phyloP scores from a whole-genome alignment of 805 yeast species.

The Saccharomycopsis oosterbeekiorum region DNA sequence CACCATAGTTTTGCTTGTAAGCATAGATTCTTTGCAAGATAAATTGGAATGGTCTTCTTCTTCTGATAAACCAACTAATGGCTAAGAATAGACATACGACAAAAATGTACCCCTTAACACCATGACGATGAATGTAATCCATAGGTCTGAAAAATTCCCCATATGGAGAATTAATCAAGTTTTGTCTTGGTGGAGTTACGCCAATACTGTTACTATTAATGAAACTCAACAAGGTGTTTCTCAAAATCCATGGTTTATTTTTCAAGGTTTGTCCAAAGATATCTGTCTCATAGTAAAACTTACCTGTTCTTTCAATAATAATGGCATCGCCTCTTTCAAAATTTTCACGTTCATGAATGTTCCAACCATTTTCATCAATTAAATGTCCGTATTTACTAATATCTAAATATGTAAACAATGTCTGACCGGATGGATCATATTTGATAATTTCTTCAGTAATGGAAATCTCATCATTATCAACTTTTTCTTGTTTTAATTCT shows the following conservation, averaged over 20 bases:
- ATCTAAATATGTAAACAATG: constrained; percentile 43
- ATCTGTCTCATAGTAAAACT: constrained; percentile 27
- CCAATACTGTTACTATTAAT: constrained; percentile 20
- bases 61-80: constrained; percentile 2
- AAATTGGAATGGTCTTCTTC: constrained; percentile 1
- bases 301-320: constrained; percentile 35
- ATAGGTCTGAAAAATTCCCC: constrained; percentile 29
- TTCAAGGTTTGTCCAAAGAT: constrained; percentile 30
- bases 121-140: constrained; percentile 36
- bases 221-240: constrained; percentile 32
- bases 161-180: constrained; percentile 37
- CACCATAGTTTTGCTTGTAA: neutral
- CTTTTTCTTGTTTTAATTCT: constrained; percentile 33
- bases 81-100: constrained; percentile 5
- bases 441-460: constrained; percentile 41
- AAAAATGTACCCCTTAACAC: constrained; percentile 34
- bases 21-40: neutral
- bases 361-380: constrained; percentile 18
- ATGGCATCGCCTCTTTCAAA: constrained; percentile 47
- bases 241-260: constrained; percentile 26
- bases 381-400: constrained; percentile 28
- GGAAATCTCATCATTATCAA: constrained; percentile 34
- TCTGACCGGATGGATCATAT: constrained; percentile 33
- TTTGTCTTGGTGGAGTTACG: constrained; percentile 21
- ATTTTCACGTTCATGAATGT: constrained; percentile 30